phyloP scores from a whole-genome alignment of 1,284 basidiomycete genomes.

The Cystobasidium sp. region DNA sequence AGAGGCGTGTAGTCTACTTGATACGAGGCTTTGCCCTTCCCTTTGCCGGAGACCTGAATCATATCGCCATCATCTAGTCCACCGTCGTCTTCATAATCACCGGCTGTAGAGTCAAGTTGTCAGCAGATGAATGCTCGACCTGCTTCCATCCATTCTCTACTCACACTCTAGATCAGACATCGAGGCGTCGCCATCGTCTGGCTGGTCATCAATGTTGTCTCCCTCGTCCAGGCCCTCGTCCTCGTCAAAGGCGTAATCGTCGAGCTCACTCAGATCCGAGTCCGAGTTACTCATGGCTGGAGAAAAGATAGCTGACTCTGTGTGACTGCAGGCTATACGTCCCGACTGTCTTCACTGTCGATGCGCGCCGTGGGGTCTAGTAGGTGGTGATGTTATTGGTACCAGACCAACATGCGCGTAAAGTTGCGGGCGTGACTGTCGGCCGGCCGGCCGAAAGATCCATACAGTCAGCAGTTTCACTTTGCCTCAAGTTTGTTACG shows the following conservation, averaged over 20 bases:
- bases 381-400: no score
- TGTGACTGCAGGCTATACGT: not conserved
- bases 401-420: no score
- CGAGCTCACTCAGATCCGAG: constrained; percentile 43
- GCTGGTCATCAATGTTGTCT: constrained; percentile 46
- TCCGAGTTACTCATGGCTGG: constrained; percentile 15
- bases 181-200: constrained; percentile 20
- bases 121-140: not conserved
- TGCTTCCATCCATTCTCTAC: not conserved
- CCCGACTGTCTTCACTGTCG: not conserved
- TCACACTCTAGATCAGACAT: constrained; percentile 28
- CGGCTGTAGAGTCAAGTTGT: not conserved
- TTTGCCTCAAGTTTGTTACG: not conserved
- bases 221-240: constrained; percentile 64
- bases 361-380: not conserved
- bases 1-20: constrained; percentile 60
- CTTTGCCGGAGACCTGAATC: constrained; percentile 45
- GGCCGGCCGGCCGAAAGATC: not conserved
- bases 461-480: constrained; percentile 5
- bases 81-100: constrained; percentile 24
- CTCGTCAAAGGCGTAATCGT: constrained; percentile 56
- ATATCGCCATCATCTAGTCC: constrained; percentile 31
- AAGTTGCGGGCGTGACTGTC: not conserved
- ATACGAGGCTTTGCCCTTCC: constrained; percentile 70
- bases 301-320: not conserved